A percentile compares a stretch with the other conserved stretches of the same genome.
Conservation (phyloP, 257 asterid genomes). For the Hygrophila difformis region DNA sequence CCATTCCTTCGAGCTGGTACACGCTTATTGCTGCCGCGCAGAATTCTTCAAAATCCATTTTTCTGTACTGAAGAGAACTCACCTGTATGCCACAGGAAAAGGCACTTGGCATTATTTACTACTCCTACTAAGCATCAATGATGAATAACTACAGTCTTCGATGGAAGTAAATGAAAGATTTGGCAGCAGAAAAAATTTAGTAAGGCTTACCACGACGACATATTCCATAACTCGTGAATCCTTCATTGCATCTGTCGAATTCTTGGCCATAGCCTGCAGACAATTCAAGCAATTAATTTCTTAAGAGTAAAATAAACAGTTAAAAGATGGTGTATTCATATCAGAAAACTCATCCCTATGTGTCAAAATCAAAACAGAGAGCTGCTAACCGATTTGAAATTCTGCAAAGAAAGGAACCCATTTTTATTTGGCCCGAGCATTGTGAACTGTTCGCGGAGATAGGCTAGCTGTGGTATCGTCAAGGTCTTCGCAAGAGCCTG, state of each 20-base stretch:
- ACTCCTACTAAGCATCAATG: neutral
- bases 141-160: neutral
- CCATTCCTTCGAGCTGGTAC: constrained; percentile 79
- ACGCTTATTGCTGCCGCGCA: constrained; percentile 83
- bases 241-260: constrained; percentile 81
- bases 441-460: constrained; percentile 84
- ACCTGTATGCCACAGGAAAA: constrained; percentile 31
- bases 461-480: constrained; percentile 67
- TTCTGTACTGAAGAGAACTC: constrained; percentile 77
- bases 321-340: neutral
- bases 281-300: constrained; percentile 1
- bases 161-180: neutral
- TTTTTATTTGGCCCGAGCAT: constrained; percentile 76
- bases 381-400: constrained; percentile 51
- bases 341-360: too few relatives aligned
- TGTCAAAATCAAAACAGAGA: neutral
- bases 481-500: constrained; percentile 93
- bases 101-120: neutral
- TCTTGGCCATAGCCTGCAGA: constrained; percentile 57
- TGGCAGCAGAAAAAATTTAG: neutral
- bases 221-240: constrained; percentile 88
- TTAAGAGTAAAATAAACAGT: neutral
- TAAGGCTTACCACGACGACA: constrained; percentile 51
- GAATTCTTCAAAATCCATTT: constrained; percentile 81
- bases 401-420: constrained; percentile 65